Base-by-base conservation (phyloP, 2,329 filamentous ascomycete species). In the Teratosphaeriaceae sp. region DNA sequence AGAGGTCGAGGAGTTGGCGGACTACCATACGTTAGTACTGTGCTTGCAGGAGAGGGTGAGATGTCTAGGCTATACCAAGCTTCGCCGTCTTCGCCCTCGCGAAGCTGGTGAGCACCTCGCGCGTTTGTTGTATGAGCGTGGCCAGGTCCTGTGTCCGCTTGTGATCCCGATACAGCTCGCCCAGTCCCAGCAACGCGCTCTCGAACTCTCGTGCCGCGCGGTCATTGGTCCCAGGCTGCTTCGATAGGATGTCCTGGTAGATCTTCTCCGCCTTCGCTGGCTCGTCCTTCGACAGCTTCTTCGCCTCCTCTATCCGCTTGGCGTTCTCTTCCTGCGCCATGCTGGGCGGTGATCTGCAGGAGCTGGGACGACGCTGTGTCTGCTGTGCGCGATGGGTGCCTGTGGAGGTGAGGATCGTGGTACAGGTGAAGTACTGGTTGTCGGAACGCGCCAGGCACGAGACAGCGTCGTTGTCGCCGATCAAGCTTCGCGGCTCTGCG, bases 61-160 rank as follows among this genome's bases (percentile, higher is more conserved):
- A n/a, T n/a, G n/a, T n/a, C n/a, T n/a, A n/a, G n/a, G n/a, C n/a
- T n/a, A n/a, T n/a, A 97, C 92, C 88, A 50, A 98, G 76, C 72
- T 98, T 98, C 44, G 92, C 87, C 23, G 92, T 97, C 79, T 98
- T 98, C 50, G 94, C 92, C 75, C 97, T 96, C 53, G 92, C 92
- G 67, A 98, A 97, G 51, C 87, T 92, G 45, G 90, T 96, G 53
- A 98, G 81, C 34, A 92, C 85, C 53, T 85, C 85, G 62, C 90
- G 81, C 67, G 88, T 95, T 65, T 87, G 86, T 62, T 84, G 89
- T 59, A 98, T 84, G 53, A 98, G 78, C 58, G 88, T 82, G 49
- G 94, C 87, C 47, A 98, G 80, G 60, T 94, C 86, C 62, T 92
- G 75, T 57, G 73, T 82, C 67, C 69, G 85, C 81, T 85, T 86